These are phyloP conservation scores for Gliomastix tumulicola DNA, from an alignment of 2,329 filamentous ascomycete genomes.

Conservation along the genomic window DNA sequence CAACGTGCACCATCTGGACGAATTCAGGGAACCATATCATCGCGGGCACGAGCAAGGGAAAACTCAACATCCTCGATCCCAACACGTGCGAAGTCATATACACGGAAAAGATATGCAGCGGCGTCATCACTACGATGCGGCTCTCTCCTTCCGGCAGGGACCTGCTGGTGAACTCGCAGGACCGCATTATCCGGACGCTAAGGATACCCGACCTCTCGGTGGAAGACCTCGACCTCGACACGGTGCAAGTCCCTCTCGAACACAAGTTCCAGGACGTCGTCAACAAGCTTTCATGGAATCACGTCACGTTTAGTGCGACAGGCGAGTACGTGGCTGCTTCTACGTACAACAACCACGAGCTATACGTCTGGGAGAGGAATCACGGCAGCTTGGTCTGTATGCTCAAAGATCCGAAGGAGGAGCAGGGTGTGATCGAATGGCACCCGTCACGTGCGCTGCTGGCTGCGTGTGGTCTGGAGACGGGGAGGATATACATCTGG, in stretches of 20 bases:
- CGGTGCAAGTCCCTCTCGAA: conserved; percentile 83
- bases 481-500: conserved; percentile 92
- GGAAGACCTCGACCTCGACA: conserved; percentile 70
- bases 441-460: conserved; percentile 83
- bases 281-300: conserved; percentile 92
- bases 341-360: conserved; percentile 96
- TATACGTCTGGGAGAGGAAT: conserved; percentile 95
- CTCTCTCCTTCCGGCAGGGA: conserved; percentile 77
- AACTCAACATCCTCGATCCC: conserved; percentile 90
- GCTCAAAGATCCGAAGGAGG: conserved; percentile 92
- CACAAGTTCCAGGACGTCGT: conserved; percentile 99
- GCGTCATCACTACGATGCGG: conserved; percentile 81
- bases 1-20: conserved; percentile 87
- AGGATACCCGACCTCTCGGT: conserved; percentile 72
- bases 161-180: conserved; percentile 85
- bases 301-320: conserved; percentile 88
- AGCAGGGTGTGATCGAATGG: conserved; percentile 96
- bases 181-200: conserved; percentile 91
- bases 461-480: conserved; percentile 87
- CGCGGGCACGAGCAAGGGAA: conserved; percentile 89
- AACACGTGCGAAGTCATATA: conserved; percentile 76
- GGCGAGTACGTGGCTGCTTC: conserved; percentile 95
- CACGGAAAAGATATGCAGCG: conserved; percentile 80
- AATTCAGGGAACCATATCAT: conserved; percentile 81
- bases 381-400: conserved; percentile 95